Percentiles rank a stretch among this genome's conserved stretches.
Evolutionary conservation across 306 rosid species (phyloP).

Genomic region (Arachis hypogaea): DNA sequence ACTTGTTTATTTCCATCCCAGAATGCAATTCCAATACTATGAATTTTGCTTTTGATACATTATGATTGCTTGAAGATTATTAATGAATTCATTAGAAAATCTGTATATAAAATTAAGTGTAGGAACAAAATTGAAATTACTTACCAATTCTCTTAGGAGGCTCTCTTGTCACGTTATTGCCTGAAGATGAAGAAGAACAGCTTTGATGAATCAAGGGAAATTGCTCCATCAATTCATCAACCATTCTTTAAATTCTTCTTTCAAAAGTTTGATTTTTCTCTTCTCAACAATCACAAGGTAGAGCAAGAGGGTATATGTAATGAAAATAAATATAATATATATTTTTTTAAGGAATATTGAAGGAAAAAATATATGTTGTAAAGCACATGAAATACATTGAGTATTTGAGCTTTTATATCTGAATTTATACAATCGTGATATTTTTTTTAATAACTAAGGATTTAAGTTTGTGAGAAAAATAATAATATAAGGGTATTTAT

Average conservation of each 20-base stretch:
- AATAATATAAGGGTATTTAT: too few relatives aligned
- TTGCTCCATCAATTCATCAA: not conserved
- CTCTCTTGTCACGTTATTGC: not conserved
- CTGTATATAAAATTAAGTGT: not conserved
- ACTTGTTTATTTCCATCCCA: not conserved
- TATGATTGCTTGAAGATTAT: constrained; percentile 1
- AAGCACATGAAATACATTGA: too few relatives aligned
- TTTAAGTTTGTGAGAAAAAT: too few relatives aligned
- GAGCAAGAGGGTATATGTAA: not conserved
- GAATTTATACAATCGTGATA: not conserved
- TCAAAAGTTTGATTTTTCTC: constrained; percentile 5
- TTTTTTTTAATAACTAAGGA: too few relatives aligned
- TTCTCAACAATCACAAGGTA: not conserved
- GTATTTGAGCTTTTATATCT: too few relatives aligned
- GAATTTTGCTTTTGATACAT: not conserved
- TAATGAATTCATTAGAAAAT: not conserved
- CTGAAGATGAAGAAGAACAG: not conserved
- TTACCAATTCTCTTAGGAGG: constrained; percentile 39
- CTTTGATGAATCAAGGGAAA: constrained; percentile 22
- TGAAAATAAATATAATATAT: not conserved
- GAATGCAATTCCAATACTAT: not conserved
- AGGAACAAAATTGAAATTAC: not conserved
- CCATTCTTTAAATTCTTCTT: constrained; percentile 13
- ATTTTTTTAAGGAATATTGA: too few relatives aligned
- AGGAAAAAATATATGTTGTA: too few relatives aligned